Conservation (phyloP, 2,329 filamentous ascomycete genomes). For the Sporothrix variecibatus region DNA sequence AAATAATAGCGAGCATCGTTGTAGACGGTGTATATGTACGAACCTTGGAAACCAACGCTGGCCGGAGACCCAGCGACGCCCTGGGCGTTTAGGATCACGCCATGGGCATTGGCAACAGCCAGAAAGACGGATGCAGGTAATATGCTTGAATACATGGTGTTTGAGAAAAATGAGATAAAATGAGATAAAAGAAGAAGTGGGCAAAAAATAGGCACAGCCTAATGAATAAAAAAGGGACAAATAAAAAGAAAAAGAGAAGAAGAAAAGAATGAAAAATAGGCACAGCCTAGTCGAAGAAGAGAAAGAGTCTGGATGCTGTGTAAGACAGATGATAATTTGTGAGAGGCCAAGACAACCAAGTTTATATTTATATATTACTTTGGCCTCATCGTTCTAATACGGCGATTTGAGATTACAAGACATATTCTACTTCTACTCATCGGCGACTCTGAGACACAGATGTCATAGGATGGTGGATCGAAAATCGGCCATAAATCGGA, state of each 20-base stretch:
- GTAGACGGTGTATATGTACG: background rate
- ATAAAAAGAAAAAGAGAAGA: background rate
- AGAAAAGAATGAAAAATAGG: slow-evolving; percentile 2
- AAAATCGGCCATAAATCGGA: background rate
- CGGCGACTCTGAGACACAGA: background rate
- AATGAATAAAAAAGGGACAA: background rate
- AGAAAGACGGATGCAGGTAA: slow-evolving; percentile 25
- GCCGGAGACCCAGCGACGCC: slow-evolving; percentile 28
- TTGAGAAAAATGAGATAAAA: background rate
- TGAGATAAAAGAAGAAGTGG: background rate
- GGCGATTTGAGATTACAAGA: background rate
- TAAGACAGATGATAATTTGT: background rate
- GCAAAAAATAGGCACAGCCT: too few relatives aligned
- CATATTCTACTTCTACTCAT: background rate
- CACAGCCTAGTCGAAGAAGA: background rate
- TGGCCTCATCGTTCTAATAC: background rate
- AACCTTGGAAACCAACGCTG: slow-evolving; percentile 30
- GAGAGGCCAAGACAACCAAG: background rate
- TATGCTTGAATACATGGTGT: slow-evolving; percentile 21
- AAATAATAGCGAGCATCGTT: too few relatives aligned
- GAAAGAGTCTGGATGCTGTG: background rate
- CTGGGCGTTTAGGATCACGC: slow-evolving; percentile 29
- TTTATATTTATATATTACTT: background rate
- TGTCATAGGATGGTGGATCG: background rate
- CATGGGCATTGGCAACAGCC: slow-evolving; percentile 29